Evolutionary conservation across 495 filamentous ascomycete genomes (phyloP).

Genomic region (Poronia punctata): DNA sequence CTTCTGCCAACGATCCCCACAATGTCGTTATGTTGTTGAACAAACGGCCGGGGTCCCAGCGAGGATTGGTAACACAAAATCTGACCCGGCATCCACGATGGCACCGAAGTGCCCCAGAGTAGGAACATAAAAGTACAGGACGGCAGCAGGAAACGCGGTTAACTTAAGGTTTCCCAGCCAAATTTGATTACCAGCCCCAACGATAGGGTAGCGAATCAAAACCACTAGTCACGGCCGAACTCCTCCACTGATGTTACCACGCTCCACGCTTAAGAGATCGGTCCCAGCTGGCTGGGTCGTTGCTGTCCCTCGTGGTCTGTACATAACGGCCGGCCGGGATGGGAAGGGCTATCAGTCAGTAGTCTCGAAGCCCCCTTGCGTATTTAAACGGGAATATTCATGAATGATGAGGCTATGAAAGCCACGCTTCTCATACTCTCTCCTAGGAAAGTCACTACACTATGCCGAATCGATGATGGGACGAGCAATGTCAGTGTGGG

Average conservation of each 20-base stretch:
- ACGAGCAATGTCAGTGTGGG: no score
- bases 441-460: no score
- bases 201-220: conserved; percentile 26
- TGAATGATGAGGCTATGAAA: no score
- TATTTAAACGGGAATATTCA: no score
- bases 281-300: conserved; percentile 8
- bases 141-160: conserved; percentile 17
- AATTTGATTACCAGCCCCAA: conserved; percentile 13
- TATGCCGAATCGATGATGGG: no score
- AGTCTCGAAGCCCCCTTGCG: no score
- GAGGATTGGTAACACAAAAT: neutral
- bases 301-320: neutral
- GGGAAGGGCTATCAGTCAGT: no score
- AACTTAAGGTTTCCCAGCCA: conserved; percentile 27
- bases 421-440: no score
- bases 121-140: conserved; percentile 21
- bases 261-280: conserved; percentile 5
- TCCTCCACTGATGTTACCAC: conserved; percentile 12
- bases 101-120: conserved; percentile 15
- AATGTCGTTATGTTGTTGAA: neutral
- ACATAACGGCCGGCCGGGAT: no score
- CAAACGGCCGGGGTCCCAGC: neutral
- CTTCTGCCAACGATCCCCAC: neutral
- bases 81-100: conserved; percentile 9
- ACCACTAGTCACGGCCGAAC: conserved; percentile 9